A percentile compares a stretch with the other conserved stretches of the same genome.
phyloP scores from a whole-genome alignment of 2,329 filamentous ascomycete genomes.

The Botrytis sinoallii region DNA sequence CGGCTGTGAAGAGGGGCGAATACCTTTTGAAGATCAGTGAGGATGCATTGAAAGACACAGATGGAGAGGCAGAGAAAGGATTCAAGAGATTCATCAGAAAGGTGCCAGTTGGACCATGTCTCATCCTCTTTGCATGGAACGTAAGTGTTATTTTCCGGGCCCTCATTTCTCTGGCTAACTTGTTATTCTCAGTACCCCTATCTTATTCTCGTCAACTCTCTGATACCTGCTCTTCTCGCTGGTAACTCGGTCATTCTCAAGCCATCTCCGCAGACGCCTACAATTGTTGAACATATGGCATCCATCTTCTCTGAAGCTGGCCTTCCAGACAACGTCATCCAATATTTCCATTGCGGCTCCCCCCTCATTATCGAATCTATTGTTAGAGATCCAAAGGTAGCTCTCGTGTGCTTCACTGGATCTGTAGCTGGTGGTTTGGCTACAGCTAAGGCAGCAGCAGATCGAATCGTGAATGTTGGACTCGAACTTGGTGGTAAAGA shows the following conservation, averaged over 20 bases:
- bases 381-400: constrained; percentile 71
- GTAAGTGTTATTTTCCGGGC: constrained; percentile 50
- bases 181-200: constrained; percentile 73
- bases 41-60: constrained; percentile 73
- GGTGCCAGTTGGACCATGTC: constrained; percentile 79
- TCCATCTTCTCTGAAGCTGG: constrained; percentile 77
- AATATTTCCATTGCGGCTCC: constrained; percentile 88
- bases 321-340: constrained; percentile 77
- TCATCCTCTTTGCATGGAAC: constrained; percentile 95
- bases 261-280: constrained; percentile 92
- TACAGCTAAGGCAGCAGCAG: constrained; percentile 79
- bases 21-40: constrained; percentile 82
- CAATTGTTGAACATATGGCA: constrained; percentile 79
- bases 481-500: constrained; percentile 95
- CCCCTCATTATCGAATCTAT: constrained; percentile 73
- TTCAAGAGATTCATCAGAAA: constrained; percentile 91
- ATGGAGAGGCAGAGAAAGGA: constrained; percentile 79
- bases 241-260: constrained; percentile 93
- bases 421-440: constrained; percentile 84
- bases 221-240: constrained; percentile 85
- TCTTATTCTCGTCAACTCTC: constrained; percentile 85
- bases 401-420: constrained; percentile 88
- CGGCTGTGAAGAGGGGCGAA: constrained; percentile 79
- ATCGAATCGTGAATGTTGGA: constrained; percentile 80
- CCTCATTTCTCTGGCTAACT: constrained; percentile 17